Evolutionary conservation across 768 basidiomycete species (phyloP).

Genomic region (Amyloporia xantha): DNA sequence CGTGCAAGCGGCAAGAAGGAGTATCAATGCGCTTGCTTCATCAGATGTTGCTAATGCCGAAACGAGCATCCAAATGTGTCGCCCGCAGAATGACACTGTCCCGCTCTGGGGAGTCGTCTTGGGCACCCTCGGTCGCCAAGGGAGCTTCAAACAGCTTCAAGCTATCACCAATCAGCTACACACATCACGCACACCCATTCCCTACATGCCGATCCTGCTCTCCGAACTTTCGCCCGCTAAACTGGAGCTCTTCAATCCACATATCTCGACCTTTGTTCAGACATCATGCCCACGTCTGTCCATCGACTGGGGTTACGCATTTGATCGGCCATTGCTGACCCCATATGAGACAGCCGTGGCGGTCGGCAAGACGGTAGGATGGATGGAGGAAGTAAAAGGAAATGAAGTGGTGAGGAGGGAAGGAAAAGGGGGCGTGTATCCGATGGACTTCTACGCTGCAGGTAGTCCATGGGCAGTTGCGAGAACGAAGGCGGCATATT

Average conservation of each 20-base stretch:
- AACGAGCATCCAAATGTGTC: neutral
- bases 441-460: conserved; percentile 95
- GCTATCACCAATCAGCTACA: conserved; percentile 71
- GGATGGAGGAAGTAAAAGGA: conserved; percentile 42
- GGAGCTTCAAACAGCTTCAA: conserved; percentile 82
- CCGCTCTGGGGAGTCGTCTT: conserved; percentile 84
- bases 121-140: conserved; percentile 92
- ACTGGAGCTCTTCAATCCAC: conserved; percentile 71
- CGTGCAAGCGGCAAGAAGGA: conserved; percentile 65
- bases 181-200: conserved; percentile 46
- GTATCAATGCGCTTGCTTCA: conserved; percentile 32
- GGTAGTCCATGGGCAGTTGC: conserved; percentile 73
- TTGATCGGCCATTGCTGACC: conserved; percentile 78
- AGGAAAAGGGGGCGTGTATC: conserved; percentile 51
- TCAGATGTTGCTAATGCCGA: neutral
- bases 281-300: conserved; percentile 95
- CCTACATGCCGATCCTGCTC: conserved; percentile 85
- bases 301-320: conserved; percentile 99
- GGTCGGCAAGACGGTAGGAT: conserved; percentile 58
- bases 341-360: conserved; percentile 93
- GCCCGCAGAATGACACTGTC: conserved; percentile 15
- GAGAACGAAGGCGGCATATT: conserved; percentile 47
- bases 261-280: conserved; percentile 88
- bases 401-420: conserved; percentile 18
- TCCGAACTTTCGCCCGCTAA: conserved; percentile 98